Percentiles rank a stretch among this genome's conserved stretches.
These are phyloP conservation scores for Acanthochlamys bracteata DNA, from an alignment of 106 monocot species.

Conservation along the genomic window DNA sequence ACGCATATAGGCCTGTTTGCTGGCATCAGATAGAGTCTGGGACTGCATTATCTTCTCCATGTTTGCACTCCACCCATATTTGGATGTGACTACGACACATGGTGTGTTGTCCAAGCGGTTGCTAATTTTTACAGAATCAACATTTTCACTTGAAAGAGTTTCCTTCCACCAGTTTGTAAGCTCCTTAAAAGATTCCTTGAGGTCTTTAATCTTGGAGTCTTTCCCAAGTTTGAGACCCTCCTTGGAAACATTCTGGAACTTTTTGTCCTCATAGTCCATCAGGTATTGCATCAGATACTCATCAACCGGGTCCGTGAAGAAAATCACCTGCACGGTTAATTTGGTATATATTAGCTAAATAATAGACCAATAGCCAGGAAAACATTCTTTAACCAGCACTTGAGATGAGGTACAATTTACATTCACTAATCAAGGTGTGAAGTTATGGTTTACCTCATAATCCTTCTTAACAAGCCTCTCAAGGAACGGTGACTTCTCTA, in stretches of 20 bases:
- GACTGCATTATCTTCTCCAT: slow-evolving; percentile 99
- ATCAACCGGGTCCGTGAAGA: slow-evolving; percentile 94
- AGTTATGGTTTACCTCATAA: slow-evolving; percentile 53
- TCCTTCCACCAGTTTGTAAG: slow-evolving; percentile 94
- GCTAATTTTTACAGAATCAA: slow-evolving; percentile 90
- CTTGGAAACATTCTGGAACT: slow-evolving; percentile 97
- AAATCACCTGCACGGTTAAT: slow-evolving; percentile 57
- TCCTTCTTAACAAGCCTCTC: slow-evolving; percentile 92
- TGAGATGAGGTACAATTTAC: neutral
- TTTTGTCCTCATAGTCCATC: slow-evolving; percentile 97
- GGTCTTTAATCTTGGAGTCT: slow-evolving; percentile 82
- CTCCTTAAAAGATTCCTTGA: slow-evolving; percentile 90
- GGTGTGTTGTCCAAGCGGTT: slow-evolving; percentile 85
- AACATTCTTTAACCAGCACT: neutral
- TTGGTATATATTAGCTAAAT: neutral
- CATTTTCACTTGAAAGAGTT: slow-evolving; percentile 61
- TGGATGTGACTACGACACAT: slow-evolving; percentile 87
- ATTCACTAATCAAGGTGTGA: too few relatives aligned
- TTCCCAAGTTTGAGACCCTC: slow-evolving; percentile 91
- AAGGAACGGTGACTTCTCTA: slow-evolving; percentile 98
- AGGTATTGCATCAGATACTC: slow-evolving; percentile 99
- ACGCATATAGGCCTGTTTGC: slow-evolving; percentile 78
- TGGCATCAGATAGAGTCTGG: slow-evolving; percentile 78
- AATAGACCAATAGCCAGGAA: neutral
- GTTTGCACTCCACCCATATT: slow-evolving; percentile 94